A percentile compares a stretch with the other conserved stretches of the same genome.
Conservation (phyloP, 306 rosid genomes). For the Pachyrhizus erosus region DNA sequence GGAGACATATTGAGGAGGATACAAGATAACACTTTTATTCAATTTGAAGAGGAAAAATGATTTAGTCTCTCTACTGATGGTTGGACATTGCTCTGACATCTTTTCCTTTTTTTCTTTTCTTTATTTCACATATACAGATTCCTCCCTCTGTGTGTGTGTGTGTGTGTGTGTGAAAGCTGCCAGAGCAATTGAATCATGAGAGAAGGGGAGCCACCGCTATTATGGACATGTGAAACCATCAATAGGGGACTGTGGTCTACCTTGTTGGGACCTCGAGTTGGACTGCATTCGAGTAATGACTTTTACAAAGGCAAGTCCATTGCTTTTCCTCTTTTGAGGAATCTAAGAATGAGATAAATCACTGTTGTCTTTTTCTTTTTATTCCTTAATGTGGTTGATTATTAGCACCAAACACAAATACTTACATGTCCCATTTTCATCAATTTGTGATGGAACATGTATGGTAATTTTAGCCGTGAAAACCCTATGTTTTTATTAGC, state of each 20-base stretch:
- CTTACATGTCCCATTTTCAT: constrained; percentile 29
- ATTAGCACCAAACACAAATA: constrained; percentile 16
- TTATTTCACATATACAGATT: constrained; percentile 28
- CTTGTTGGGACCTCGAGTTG: constrained; percentile 53
- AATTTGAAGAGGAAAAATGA: constrained; percentile 40
- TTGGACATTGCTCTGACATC: constrained; percentile 32
- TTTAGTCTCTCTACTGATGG: constrained; percentile 30
- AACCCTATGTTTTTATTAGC: constrained; percentile 30
- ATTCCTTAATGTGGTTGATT: constrained; percentile 32
- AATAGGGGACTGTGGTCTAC: no score
- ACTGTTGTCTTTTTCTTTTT: constrained; percentile 24
- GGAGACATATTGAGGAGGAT: constrained; percentile 42
- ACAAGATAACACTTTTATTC: constrained; percentile 60
- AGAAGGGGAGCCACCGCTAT: constrained; percentile 73
- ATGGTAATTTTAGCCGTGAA: constrained; percentile 27
- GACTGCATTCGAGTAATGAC: constrained; percentile 65
- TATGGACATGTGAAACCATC: constrained; percentile 71
- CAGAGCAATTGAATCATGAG: constrained; percentile 58
- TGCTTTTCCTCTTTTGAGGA: constrained; percentile 57
- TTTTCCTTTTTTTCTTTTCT: constrained; percentile 31
- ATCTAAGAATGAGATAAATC: constrained; percentile 40
- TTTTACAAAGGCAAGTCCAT: constrained; percentile 55
- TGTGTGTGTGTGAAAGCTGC: constrained; percentile 41
- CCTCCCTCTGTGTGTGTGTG: neutral
- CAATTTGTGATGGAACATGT: neutral